Percentiles rank a stretch among this genome's conserved stretches.
Conservation (phyloP, 2,329 filamentous ascomycete species). For the Aureobasidium sp. region DNA sequence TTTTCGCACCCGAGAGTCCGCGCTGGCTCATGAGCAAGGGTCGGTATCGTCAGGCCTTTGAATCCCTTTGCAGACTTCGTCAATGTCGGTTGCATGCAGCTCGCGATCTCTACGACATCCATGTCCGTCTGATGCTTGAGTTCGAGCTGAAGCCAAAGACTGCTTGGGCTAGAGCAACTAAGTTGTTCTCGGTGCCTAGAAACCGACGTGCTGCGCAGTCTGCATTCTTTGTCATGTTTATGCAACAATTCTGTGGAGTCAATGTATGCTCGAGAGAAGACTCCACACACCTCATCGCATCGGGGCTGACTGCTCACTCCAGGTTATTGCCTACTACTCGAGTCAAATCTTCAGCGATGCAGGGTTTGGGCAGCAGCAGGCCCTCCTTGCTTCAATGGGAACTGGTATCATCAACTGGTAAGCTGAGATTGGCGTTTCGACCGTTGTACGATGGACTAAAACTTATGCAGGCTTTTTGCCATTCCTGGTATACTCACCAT, state of each 20-base stretch:
- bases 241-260: conserved; percentile 15
- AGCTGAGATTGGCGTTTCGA: conserved; percentile 11
- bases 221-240: conserved; percentile 20
- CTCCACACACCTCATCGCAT: too few relatives aligned
- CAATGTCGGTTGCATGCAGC: conserved; percentile 32
- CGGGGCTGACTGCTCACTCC: too few relatives aligned
- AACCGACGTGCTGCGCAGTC: conserved; percentile 28
- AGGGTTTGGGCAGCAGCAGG: conserved; percentile 22
- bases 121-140: conserved; percentile 16
- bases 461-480: conserved; percentile 26
- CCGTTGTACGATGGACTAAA: background rate
- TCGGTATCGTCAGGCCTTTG: conserved; percentile 31
- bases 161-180: conserved; percentile 22
- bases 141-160: conserved; percentile 13
- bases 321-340: conserved; percentile 27
- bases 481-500: conserved; percentile 37
- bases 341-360: conserved; percentile 25
- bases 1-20: conserved; percentile 38
- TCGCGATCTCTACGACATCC: conserved; percentile 34
- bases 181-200: conserved; percentile 28
- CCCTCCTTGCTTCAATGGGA: conserved; percentile 27
- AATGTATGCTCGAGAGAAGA: too few relatives aligned
- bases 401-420: conserved; percentile 27
- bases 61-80: conserved; percentile 29
- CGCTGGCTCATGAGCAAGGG: conserved; percentile 35